Evolutionary conservation across 345 rosid species (phyloP).

Genomic region (Linum usitatissimum): DNA sequence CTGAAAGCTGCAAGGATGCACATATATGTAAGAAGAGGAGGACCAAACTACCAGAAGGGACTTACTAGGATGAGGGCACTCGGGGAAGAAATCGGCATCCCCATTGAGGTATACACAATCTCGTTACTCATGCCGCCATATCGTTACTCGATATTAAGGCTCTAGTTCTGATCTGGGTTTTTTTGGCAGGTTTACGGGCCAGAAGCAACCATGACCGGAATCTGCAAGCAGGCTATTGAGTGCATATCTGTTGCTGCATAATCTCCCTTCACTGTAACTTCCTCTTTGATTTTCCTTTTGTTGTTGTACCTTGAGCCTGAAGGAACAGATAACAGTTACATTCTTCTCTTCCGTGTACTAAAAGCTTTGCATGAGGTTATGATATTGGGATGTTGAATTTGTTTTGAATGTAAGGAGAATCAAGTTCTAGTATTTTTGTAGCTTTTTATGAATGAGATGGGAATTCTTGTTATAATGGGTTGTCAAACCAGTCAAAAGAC

Average conservation of each 20-base stretch:
- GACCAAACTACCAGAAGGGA: slow-evolving; percentile 79
- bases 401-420: too few species aligned
- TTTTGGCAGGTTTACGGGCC: not conserved
- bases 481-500: too few species aligned
- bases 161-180: not conserved
- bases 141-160: not conserved
- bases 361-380: too few species aligned
- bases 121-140: not conserved
- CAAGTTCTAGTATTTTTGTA: too few species aligned
- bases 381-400: too few species aligned
- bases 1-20: slow-evolving; percentile 61
- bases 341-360: too few species aligned
- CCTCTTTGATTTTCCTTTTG: too few species aligned
- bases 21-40: slow-evolving; percentile 67
- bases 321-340: too few species aligned
- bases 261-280: not conserved
- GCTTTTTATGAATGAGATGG: too few species aligned
- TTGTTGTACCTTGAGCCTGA: too few species aligned
- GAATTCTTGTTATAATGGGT: too few species aligned
- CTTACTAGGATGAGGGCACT: slow-evolving; percentile 72
- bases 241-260: slow-evolving; percentile 4
- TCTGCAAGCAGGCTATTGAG: slow-evolving; percentile 11
- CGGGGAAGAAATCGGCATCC: slow-evolving; percentile 72
- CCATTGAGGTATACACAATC: slow-evolving; percentile 58
- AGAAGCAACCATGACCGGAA: slow-evolving; percentile 4